These are phyloP conservation scores for Coniochaeta sp. DNA, from an alignment of 2,329 filamentous ascomycete species.

Conservation along the genomic window DNA sequence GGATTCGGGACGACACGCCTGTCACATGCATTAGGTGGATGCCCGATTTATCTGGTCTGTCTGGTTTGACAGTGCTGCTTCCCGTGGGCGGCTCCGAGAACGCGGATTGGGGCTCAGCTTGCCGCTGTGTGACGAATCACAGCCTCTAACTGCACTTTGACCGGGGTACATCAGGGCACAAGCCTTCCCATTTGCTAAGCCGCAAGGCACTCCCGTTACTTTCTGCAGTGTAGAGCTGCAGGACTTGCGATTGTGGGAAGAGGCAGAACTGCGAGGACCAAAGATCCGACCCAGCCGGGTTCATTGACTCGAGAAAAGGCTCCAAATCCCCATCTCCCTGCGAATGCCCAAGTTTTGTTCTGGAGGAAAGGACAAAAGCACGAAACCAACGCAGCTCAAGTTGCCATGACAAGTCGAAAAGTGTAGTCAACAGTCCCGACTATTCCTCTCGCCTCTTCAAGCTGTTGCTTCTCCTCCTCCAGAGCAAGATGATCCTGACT, in stretches of 20 bases:
- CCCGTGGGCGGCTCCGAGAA: not conserved
- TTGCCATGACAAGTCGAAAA: not conserved
- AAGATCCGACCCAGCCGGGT: not conserved
- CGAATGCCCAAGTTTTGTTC: not conserved
- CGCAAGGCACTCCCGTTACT: not conserved
- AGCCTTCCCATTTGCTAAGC: not conserved
- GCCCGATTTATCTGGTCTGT: not conserved
- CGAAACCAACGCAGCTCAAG: not conserved
- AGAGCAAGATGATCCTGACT: not conserved
- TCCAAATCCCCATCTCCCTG: not conserved
- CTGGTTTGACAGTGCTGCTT: not conserved
- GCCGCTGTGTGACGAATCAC: not conserved
- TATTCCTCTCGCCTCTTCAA: not conserved
- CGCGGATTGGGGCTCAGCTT: slow-evolving; percentile 1
- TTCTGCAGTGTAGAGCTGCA: not conserved
- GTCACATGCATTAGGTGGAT: not conserved
- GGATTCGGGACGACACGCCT: not conserved
- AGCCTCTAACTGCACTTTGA: not conserved
- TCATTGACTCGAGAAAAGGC: not conserved
- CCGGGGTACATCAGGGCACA: not conserved
- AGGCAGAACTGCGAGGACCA: not conserved
- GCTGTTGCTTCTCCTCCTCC: not conserved
- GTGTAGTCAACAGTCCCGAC: not conserved
- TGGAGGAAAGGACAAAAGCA: not conserved
- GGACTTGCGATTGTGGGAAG: not conserved